Evolutionary conservation across 73 alveolate genomes (phyloP).

Genomic region (Paramecium pentaurelia): DNA sequence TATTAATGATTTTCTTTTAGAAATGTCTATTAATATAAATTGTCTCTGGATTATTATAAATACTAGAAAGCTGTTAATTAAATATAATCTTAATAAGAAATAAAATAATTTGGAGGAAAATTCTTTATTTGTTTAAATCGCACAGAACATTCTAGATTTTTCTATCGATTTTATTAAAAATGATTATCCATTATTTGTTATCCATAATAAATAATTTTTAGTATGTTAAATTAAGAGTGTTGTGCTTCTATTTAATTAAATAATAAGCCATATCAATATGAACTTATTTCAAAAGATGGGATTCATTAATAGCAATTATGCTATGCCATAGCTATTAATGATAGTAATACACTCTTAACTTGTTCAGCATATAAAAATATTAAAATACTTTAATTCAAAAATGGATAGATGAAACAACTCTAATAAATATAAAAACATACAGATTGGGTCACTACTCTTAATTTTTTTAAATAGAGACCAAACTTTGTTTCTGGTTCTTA

Average conservation of each 20-base stretch:
- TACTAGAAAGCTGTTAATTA: too few relatives aligned
- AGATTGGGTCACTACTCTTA: not conserved
- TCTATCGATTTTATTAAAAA: not conserved
- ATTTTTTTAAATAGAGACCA: not conserved
- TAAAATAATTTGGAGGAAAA: too few relatives aligned
- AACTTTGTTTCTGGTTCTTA: not conserved
- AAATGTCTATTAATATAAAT: too few relatives aligned
- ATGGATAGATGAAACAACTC: not conserved
- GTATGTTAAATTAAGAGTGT: not conserved
- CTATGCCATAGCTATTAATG: not conserved
- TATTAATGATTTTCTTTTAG: too few relatives aligned
- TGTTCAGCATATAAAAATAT: not conserved
- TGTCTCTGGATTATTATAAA: too few relatives aligned
- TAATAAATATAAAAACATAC: not conserved
- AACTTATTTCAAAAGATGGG: not conserved
- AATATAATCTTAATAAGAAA: too few relatives aligned
- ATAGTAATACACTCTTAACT: not conserved
- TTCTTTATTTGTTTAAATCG: not conserved
- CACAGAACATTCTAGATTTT: not conserved
- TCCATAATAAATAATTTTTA: not conserved
- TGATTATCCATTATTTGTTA: not conserved
- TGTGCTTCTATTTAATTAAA: not conserved
- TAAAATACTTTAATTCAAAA: not conserved
- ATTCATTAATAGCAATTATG: not conserved
- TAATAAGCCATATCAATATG: not conserved